Conservation (phyloP, 2,329 filamentous ascomycete genomes). For the Didymosphaeria variabile region DNA sequence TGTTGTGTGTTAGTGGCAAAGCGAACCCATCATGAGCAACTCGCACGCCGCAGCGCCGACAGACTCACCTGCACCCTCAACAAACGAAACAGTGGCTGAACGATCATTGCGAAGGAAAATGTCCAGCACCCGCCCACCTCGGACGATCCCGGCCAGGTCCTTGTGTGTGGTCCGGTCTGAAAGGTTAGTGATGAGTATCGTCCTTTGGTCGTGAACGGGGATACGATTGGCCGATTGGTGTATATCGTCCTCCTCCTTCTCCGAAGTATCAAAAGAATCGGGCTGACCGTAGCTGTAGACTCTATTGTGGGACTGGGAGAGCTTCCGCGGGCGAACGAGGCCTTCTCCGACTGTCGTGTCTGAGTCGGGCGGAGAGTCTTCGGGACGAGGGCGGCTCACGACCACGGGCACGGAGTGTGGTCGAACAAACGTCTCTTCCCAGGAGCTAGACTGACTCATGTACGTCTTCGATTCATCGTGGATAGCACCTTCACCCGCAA, state of each 20-base stretch:
- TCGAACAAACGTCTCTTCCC: constrained; percentile 25
- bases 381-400: constrained; percentile 16
- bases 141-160: constrained; percentile 71
- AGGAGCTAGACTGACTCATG: constrained; percentile 20
- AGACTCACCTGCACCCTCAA: constrained; percentile 68
- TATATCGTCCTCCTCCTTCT: constrained; percentile 32
- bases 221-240: constrained; percentile 24
- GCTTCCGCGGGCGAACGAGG: constrained; percentile 21
- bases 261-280: constrained; percentile 26
- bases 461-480: constrained; percentile 26
- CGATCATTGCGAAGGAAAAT: constrained; percentile 71
- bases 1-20: not conserved
- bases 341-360: constrained; percentile 33
- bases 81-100: constrained; percentile 73
- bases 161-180: constrained; percentile 69
- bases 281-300: constrained; percentile 29
- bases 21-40: not conserved
- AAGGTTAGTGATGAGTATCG: constrained; percentile 70
- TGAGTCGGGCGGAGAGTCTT: constrained; percentile 23
- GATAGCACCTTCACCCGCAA: constrained; percentile 39
- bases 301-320: constrained; percentile 24
- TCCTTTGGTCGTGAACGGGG: constrained; percentile 57
- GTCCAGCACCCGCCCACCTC: constrained; percentile 76
- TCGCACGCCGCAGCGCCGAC: constrained; percentile 67
- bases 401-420: constrained; percentile 22